A percentile compares a stretch with the other conserved stretches of the same genome.
phyloP scores from a whole-genome alignment of 192 early-diverging fungal genomes.

The Mortierella hygrophila region DNA sequence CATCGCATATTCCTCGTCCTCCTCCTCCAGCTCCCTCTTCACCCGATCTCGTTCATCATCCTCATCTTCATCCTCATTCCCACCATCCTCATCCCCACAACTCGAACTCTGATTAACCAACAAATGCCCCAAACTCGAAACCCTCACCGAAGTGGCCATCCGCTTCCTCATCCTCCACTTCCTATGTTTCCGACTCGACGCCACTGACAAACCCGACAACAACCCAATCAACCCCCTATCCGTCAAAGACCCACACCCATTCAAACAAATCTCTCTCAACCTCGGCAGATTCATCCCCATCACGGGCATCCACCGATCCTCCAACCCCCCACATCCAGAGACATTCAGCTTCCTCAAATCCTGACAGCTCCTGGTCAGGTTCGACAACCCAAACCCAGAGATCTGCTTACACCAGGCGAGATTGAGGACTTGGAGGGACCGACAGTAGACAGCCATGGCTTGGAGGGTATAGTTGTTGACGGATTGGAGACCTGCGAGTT shows the following conservation, averaged over 20 bases:
- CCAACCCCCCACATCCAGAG: constrained; percentile 59
- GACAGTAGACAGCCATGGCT: constrained; percentile 53
- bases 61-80: constrained; percentile 10
- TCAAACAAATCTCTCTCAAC: constrained; percentile 59
- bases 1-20: constrained; percentile 14
- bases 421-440: constrained; percentile 56
- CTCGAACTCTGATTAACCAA: constrained; percentile 32
- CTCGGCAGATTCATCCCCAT: constrained; percentile 57
- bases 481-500: constrained; percentile 55
- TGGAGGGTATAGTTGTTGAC: constrained; percentile 61
- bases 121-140: constrained; percentile 37
- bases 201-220: constrained; percentile 25
- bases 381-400: constrained; percentile 51
- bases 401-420: constrained; percentile 66
- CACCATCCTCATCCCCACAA: constrained; percentile 22
- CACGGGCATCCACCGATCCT: constrained; percentile 53
- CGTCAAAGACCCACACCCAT: constrained; percentile 56
- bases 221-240: constrained; percentile 46
- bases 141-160: constrained; percentile 27
- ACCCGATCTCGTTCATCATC: not conserved
- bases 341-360: constrained; percentile 55
- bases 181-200: constrained; percentile 26
- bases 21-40: constrained; percentile 17
- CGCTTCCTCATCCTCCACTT: constrained; percentile 25
- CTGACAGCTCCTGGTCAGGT: constrained; percentile 50